Evolutionary conservation across 2,329 filamentous ascomycete species (phyloP), one percentile per base, ranked within the genome.

Genomic region (Talaromyces atroroseus): DNA sequence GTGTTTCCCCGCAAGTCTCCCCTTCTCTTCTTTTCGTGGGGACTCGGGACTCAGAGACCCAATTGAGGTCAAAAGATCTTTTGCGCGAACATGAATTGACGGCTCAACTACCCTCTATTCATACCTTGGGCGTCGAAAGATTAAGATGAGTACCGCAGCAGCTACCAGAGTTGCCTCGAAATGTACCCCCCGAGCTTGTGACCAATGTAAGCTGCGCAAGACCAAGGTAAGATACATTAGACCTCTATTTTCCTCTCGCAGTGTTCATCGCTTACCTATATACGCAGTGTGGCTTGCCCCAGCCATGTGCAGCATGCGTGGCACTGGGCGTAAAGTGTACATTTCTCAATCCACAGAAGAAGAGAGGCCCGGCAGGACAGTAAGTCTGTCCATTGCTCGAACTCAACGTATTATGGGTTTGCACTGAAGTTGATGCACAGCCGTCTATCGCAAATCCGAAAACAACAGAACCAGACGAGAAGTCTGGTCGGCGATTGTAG

Each of bases 331-430:
- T 74, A 56, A 65, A 69, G 12, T 76, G 74, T 59, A 75, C 73
- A 6, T 76, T 73, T 57, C 67, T 74, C 40, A 67, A 70, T 46
- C 71, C 71, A 6, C 71, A 74, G 57, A 76, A 75, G 60, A 75
- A 74, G 56, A 66, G 74, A 46, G 74, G 74, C 4, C 62, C 74
- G 40, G 66, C 68, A 24, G 68, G 67, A 54, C 67, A 71, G 70
- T 72, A 62, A 67, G 70, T 69, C 38, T 10, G 18, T 51, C 47
- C 24, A 2, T 26, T 3, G 24, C 24, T 26, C 24, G 24, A 26
- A 20, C n/a, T 20, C 1, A 18, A 23, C 24, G 24, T 48, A 36
- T 44, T 48, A 36, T 44, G 10, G 21, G 1, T 8, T 49, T 52
- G 14, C 23, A 38, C 26, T 46, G 11, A 53, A 18, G 10, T 47